Base-by-base conservation (phyloP, 2,329 filamentous ascomycete species). In the Phoma sp. region DNA sequence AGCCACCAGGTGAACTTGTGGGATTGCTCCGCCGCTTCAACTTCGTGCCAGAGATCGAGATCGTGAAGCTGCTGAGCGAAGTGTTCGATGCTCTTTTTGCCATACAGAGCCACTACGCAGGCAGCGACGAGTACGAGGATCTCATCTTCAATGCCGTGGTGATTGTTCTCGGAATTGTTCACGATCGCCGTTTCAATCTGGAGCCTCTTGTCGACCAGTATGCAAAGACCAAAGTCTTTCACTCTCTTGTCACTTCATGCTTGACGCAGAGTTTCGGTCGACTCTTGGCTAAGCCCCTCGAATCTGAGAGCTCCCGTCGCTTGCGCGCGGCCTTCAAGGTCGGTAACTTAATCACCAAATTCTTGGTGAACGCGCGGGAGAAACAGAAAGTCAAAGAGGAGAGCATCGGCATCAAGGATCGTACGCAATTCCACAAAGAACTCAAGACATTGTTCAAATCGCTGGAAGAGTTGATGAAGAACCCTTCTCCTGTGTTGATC, bases 31-130 rank as follows among this genome's bases (percentile, higher is more conserved):
- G 89, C 70, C 88, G 93, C 62, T 85, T 98, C 43, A 87, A 93
- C 18, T 98, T 98, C 62, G 93, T 99, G 0, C 90, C 95, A 0
- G 95, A 99, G 72, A 96, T 98, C 51, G 96, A 99, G 75, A 90
- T 99, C 30, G 95, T 99, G 58, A 99, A 98, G 78, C 83, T 98
- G 37, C 79, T 98, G 7, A 89, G 85, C 59, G 89, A 96, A 65
- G 92, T 98, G 1, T 88, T 99, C 47, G 91, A 96, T 72, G 86
- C 91, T 0, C 83, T 99, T 0, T 99, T 99, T 70, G 89, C 91
- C 5, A 92, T 97, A 25, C 80, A 98, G 25, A 90, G 96, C 27
- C 92, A 97, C 64, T 88, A 96, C 67, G 87, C 91, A n/a, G 91
- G 91, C 8, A 91, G 91, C 61, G 91, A 96, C 60, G 91, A 96